Evolutionary conservation across 805 yeast species (phyloP), one percentile per base, ranked within the genome.

Genomic region (Suhomyces xylopsoci): DNA sequence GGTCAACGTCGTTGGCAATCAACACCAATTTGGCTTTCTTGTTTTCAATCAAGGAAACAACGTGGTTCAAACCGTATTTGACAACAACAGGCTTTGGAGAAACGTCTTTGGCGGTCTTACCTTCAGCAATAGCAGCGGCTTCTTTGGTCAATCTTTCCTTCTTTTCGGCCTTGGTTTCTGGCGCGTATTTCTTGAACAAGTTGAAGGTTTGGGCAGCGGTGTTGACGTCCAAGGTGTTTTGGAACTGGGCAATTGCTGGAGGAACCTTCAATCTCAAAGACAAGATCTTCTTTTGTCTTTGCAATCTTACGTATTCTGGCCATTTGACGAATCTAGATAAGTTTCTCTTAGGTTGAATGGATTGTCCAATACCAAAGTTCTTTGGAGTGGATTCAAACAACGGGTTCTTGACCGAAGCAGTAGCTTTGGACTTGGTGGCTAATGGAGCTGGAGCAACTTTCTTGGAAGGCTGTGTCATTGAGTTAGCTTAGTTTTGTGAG

Each of bases 1-100:
- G 99, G 84, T 93, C 99, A 69, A 93, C 99, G 67, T 93, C 99
- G 83, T 93, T 88, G 76, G 99, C 98, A 71, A 93, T 93, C 78
- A 93, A 85, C 59, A 93, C 97, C 69, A 93, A 85, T 80, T 90
- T 89, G 66, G 97, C 96, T 86, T 93, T 93, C 88, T 93, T 94
- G 96, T 90, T 90, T 85, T 93, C 99, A 68, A 93, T 80, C 65
- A 93, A 85, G 58, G 96, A 87, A 67, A 92, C 97, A 81, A 93
- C 97, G 81, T 93, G 99, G 92, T 93, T 93, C 73, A 93, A 84
- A 85, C 99, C 99, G 83, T 86, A 93, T 85, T 93, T 93, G 77
- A 93, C 96, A 69, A 83, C 93, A 78, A 83, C 90, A 69, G 99
- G 99, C 85, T 93, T 93, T 76, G 91, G 87, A 67, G 97, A 90